Base-by-base conservation (phyloP, 2,329 filamentous ascomycete species). In the Huntiella savannae region DNA sequence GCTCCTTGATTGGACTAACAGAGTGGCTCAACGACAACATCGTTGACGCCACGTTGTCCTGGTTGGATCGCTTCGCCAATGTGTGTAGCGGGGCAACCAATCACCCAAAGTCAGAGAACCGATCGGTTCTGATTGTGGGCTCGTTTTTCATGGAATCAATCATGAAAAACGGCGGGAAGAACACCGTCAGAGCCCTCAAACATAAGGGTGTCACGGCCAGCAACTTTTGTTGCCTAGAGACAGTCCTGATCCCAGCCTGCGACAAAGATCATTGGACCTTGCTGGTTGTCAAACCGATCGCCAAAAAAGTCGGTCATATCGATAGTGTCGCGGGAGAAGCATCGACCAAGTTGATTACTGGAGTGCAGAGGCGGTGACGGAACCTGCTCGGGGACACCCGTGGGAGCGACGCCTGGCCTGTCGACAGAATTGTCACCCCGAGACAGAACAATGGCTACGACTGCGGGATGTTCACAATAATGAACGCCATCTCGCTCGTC, bases 11-110 rank as follows among this genome's bases (percentile, higher is more conserved):
- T n/a, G 63, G 64, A n/a, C 58, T 62, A 6, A 65, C 60, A 0
- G 66, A 65, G 22, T 87, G 82, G 82, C 68, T 87, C 5, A 86
- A 87, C 52, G 82, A 87, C 57, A 77, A 82, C 53, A 73, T 81
- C 43, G 72, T 88, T 53, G 82, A 84, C 53, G 72, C 73, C 11
- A 73, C 73, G 40, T 65, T 85, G 19, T 60, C 68, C 28, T 71
- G 74, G 55, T 62, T 85, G 12, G 74, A 77, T 40, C 63, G 67
- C 11, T 68, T 68, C 42, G 61, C 77, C 54, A 79, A 80, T 55
- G 60, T 66, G 49, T 62, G 68, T 28, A 68, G 67, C 19, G 75
- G 75, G 22, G 67, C 68, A 46, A 63, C 62, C 63, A 68, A 52
- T 54, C 60, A 49, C 69, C 63, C 55, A 60, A 55, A 33, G 59